Percentiles rank a stretch among this genome's conserved stretches.
Evolutionary conservation across 2,329 filamentous ascomycete species (phyloP).

Genomic region (Venturia nashicola): DNA sequence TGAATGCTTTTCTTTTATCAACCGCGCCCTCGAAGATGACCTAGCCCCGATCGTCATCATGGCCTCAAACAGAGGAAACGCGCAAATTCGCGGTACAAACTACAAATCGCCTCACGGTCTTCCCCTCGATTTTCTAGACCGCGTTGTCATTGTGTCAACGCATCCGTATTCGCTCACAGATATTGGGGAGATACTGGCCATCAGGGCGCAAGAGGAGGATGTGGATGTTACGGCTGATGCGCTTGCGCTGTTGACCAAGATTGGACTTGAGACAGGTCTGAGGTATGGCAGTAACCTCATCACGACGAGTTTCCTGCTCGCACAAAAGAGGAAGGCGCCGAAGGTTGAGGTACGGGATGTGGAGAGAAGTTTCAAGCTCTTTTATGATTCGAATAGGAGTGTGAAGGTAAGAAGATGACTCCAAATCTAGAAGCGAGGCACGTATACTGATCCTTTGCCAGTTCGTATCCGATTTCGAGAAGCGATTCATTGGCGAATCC

Average conservation of each 20-base stretch:
- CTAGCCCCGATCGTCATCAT: conserved; percentile 97
- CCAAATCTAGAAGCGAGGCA: conserved; percentile 13
- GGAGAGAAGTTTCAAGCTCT: conserved; percentile 83
- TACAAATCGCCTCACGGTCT: conserved; percentile 90
- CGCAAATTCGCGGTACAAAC: conserved; percentile 83
- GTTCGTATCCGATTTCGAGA: conserved; percentile 83
- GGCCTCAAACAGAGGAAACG: conserved; percentile 91
- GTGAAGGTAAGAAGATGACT: conserved; percentile 43
- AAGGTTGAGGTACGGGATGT: conserved; percentile 81
- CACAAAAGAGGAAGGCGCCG: conserved; percentile 72
- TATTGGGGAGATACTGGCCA: conserved; percentile 82
- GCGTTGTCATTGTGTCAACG: conserved; percentile 92
- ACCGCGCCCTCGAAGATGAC: conserved; percentile 88
- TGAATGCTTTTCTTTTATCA: conserved; percentile 98
- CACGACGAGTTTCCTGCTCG: conserved; percentile 80
- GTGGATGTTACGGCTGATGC: conserved; percentile 85
- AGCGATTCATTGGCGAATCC: conserved; percentile 79
- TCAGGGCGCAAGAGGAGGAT: conserved; percentile 91
- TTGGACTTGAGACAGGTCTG: conserved; percentile 81
- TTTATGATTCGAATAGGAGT: conserved; percentile 81
- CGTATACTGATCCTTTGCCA: conserved; percentile 11
- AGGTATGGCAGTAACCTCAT: conserved; percentile 98
- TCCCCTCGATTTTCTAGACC: conserved; percentile 89
- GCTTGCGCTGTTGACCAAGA: conserved; percentile 86
- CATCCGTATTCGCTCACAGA: conserved; percentile 72